Evolutionary conservation across 2,329 filamentous ascomycete genomes (phyloP), one percentile per base, ranked within the genome.

Genomic region (Fusarium floridanum): DNA sequence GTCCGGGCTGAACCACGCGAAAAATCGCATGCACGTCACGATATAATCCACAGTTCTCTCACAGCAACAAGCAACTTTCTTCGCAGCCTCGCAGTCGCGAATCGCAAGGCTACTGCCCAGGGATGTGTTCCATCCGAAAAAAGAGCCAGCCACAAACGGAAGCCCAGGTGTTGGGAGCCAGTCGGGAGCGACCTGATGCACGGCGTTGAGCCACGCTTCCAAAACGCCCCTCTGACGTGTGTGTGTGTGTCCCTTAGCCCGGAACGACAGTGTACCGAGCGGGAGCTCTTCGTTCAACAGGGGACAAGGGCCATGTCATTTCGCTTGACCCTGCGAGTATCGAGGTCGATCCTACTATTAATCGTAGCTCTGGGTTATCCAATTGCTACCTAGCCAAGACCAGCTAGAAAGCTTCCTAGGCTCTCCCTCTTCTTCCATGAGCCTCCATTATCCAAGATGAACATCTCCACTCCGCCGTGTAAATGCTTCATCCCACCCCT

Each of bases 81-180:
- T 61, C 43, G 34, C 29, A 73, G 48, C 48, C 61, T 66, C n/a
- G 39, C 14, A 70, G 11, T 41, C 43, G 20, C 24, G 16, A 24
- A 50, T 50, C 45, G 45, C 45, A 50, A 50, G 45, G 45, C 45
- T 50, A 16, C 12, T 50, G 24, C 20, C 20, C 45, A 17, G 16
- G 22, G 24, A 22, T 50, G 24, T 17, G 5, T 20, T 20, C 20
- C 22, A 48, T 48, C 43, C 22, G 43, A 61, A 71, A 75, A 59
- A n/a, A 64, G 27, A 74, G 29, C 1, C 29, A 74, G 72, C 72
- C 72, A 75, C 72, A 75, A 55, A 48, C 39, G 70, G 60, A 64
- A 75, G 66, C 67, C 70, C 32, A 62, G 69, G 66, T 77, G 76
- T 78, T 78, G 76, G 69, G 76, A 72, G 61, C 71, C 73, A 76